These are phyloP conservation scores for Chenopodium berlandieri DNA, from an alignment of 148 eudicot species.

Conservation along the genomic window DNA sequence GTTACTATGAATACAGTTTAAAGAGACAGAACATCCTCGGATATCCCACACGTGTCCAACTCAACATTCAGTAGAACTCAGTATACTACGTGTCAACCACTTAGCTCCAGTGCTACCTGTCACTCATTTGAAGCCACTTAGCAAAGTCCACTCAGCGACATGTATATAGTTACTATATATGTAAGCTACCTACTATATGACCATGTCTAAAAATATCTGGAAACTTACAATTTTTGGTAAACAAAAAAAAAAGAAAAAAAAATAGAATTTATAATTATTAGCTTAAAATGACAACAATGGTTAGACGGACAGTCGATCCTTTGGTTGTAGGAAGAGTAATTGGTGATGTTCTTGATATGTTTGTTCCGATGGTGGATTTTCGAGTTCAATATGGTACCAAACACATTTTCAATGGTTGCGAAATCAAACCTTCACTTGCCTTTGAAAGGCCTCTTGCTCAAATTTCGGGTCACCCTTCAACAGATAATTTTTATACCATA, in stretches of 20 bases:
- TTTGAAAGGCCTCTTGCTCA: slow-evolving; percentile 28
- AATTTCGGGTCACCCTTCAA: slow-evolving; percentile 14
- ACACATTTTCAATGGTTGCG: slow-evolving; percentile 39
- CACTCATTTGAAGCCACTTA: slow-evolving; percentile 10
- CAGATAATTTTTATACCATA: slow-evolving; percentile 29
- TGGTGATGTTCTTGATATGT: slow-evolving; percentile 50
- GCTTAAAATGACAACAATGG: slow-evolving; percentile 12
- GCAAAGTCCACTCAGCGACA: slow-evolving; percentile 11
- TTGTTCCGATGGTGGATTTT: slow-evolving; percentile 29
- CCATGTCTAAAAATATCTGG: background rate
- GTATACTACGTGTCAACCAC: slow-evolving; percentile 17
- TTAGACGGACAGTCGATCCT: slow-evolving; percentile 27
- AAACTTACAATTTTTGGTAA: background rate
- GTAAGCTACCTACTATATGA: too few species aligned
- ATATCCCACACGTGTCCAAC: slow-evolving; percentile 24
- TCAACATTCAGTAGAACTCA: background rate
- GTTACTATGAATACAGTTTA: background rate
- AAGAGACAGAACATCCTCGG: slow-evolving; percentile 17
- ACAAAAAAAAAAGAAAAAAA: background rate
- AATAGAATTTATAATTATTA: background rate
- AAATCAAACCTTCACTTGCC: slow-evolving; percentile 42
- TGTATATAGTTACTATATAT: background rate
- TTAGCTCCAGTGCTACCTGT: slow-evolving; percentile 17
- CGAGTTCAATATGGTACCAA: slow-evolving; percentile 31
- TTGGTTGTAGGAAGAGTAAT: slow-evolving; percentile 43